phyloP scores from a whole-genome alignment of 768 basidiomycete species.

The Russula vinacea region DNA sequence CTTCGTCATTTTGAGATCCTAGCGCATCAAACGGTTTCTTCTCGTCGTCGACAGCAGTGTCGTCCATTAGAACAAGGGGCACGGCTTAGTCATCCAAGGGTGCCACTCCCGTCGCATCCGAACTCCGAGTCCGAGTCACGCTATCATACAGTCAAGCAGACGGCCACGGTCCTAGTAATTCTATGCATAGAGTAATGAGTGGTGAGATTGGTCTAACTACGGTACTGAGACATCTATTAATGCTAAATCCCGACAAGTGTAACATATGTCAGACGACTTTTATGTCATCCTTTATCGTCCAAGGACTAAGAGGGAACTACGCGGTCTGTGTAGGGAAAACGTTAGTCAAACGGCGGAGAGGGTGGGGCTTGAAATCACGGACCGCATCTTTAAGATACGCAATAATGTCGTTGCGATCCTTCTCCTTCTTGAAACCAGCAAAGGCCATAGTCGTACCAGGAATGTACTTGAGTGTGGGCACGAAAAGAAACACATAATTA shows the following conservation, averaged over 20 bases:
- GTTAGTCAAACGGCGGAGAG: neutral
- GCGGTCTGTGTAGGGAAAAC: slow-evolving; percentile 31
- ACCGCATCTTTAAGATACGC: slow-evolving; percentile 76
- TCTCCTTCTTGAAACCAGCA: slow-evolving; percentile 97
- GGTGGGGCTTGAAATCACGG: slow-evolving; percentile 34
- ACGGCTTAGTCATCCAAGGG: slow-evolving; percentile 1
- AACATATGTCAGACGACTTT: slow-evolving; percentile 30
- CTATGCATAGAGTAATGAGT: slow-evolving; percentile 19
- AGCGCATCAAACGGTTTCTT: slow-evolving; percentile 71
- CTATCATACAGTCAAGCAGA: neutral
- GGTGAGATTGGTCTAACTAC: slow-evolving; percentile 14
- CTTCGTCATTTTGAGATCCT: slow-evolving; percentile 50
- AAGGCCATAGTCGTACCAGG: slow-evolving; percentile 99
- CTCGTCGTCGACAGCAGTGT: slow-evolving; percentile 49
- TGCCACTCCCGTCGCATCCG: neutral
- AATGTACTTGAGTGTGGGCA: slow-evolving; percentile 59
- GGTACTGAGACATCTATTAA: slow-evolving; percentile 36
- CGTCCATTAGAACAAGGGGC: slow-evolving; percentile 30
- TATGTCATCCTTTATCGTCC: slow-evolving; percentile 22
- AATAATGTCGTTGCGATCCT: slow-evolving; percentile 94
- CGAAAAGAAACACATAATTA: neutral
- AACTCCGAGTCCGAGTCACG: neutral
- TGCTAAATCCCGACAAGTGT: slow-evolving; percentile 36
- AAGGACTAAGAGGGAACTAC: slow-evolving; percentile 28
- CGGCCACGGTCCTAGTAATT: too few relatives aligned